phyloP scores from a whole-genome alignment of 345 rosid species.

The Euphorbia tirucalli region DNA sequence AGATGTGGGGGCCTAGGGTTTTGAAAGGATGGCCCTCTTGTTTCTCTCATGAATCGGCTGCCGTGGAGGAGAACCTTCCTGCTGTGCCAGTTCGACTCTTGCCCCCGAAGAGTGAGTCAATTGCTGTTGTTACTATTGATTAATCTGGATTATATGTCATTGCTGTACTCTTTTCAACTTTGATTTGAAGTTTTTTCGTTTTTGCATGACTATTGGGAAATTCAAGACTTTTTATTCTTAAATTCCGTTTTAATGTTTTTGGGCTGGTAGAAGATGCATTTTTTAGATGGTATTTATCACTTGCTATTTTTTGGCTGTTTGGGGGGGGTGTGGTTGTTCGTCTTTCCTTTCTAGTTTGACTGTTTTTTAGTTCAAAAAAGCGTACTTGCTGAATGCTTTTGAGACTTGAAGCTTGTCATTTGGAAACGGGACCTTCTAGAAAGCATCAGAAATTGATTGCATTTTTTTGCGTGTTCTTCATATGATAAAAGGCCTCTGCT shows the following conservation, averaged over 20 bases:
- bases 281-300: background rate
- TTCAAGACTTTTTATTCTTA: background rate
- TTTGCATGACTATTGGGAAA: background rate
- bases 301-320: background rate
- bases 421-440: background rate
- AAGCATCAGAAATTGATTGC: background rate
- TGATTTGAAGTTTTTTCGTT: background rate
- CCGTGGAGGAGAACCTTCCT: slow-evolving; percentile 40
- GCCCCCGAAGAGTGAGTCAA: slow-evolving; percentile 78
- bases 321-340: background rate
- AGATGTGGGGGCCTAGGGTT: slow-evolving; percentile 83
- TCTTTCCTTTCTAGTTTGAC: background rate
- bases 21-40: slow-evolving; percentile 91
- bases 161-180: background rate
- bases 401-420: slow-evolving; percentile 3
- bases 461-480: background rate
- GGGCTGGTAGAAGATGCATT: slow-evolving; percentile 1
- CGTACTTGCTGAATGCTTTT: background rate
- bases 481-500: background rate
- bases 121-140: background rate
- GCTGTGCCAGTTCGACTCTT: slow-evolving; percentile 40
- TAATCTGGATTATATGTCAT: background rate
- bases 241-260: background rate
- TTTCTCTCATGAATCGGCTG: slow-evolving; percentile 44
- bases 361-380: background rate